Base-by-base conservation (phyloP, 2,329 filamentous ascomycete genomes). In the Xylaria sp. region DNA sequence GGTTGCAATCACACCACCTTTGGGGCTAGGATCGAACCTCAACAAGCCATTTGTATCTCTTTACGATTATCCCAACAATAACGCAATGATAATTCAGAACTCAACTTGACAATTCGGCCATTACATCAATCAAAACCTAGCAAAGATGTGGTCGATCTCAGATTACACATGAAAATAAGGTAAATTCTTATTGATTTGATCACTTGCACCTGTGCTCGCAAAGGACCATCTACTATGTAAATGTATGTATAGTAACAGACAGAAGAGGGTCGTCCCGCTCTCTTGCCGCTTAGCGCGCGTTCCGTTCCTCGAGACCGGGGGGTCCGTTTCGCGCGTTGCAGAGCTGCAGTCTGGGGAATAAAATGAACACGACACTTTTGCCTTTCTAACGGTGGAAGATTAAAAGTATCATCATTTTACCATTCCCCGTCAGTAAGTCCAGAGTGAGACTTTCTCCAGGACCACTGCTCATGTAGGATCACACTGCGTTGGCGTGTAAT, bases 251-350 rank as follows among this genome's bases (percentile, higher is more conserved):
- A 28, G 28, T 28, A 28, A 6, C 3, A 28, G 28, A 28, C 28
- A 54, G n/a, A 37, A 37, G 8, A 20, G 3, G 23, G 8, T 15
- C 7, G n/a, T 46, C n/a, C 46, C 46, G 20, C 9, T 25, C 20
- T 50, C 46, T 50, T 50, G 46, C 46, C 46, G 46, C 46, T 50
- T 50, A 12, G 20, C 46, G 46, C 46, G 46, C 46, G 20, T 50
- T 46, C 48, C 48, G 8, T 25, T 18, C 23, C 25, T 52, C 25
- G 5, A 37, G 8, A n/a, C 52, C 37, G 18, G 52, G 18, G 52
- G 52, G 20, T 46, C 44, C 44, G 2, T 20, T 20, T 18, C 18
- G 44, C 8, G 13, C 20, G 5, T 50, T 23, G 4, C 20, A 23
- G 8, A 7, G 12, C 2, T 50, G 46, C 23, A 23, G 15, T 18